Percentiles rank a stretch among this genome's conserved stretches.
Conservation (phyloP, 192 early-diverging fungal genomes). For the Phlyctochytrium arcticum region DNA sequence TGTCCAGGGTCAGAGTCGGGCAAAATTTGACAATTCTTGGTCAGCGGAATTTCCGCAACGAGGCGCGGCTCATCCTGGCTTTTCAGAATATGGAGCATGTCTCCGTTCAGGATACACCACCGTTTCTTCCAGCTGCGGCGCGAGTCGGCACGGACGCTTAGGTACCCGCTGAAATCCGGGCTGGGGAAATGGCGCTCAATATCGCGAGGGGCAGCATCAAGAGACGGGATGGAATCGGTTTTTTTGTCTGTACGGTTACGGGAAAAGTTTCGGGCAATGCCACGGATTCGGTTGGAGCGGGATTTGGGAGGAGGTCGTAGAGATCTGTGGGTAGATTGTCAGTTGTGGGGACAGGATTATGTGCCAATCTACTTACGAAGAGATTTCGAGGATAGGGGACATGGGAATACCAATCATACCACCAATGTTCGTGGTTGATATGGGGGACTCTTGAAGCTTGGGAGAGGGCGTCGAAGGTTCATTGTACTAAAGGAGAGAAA, state of each 20-base stretch:
- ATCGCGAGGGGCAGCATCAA: too few species aligned
- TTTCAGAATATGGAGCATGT: constrained; percentile 16
- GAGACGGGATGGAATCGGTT: neutral
- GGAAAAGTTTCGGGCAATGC: constrained; percentile 1
- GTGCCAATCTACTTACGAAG: too few species aligned
- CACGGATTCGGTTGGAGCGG: neutral
- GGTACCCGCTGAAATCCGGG: constrained; percentile 24
- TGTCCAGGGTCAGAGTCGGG: constrained; percentile 6
- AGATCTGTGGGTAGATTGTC: too few species aligned
- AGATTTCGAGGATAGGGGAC: too few species aligned
- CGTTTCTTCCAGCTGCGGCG: constrained; percentile 22
- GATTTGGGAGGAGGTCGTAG: neutral
- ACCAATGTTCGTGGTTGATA: neutral
- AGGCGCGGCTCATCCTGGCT: neutral
- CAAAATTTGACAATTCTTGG: neutral
- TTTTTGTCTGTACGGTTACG: neutral
- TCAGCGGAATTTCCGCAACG: constrained; percentile 1
- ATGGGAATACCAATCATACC: neutral
- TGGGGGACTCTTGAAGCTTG: neutral
- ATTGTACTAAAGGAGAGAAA: too few species aligned
- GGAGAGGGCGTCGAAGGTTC: too few species aligned
- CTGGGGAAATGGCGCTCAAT: neutral
- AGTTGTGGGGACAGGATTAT: too few species aligned
- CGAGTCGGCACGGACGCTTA: neutral
- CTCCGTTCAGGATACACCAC: constrained; percentile 27